Base-by-base conservation (phyloP, 768 basidiomycete genomes). In the Leccinum rimulosum region DNA sequence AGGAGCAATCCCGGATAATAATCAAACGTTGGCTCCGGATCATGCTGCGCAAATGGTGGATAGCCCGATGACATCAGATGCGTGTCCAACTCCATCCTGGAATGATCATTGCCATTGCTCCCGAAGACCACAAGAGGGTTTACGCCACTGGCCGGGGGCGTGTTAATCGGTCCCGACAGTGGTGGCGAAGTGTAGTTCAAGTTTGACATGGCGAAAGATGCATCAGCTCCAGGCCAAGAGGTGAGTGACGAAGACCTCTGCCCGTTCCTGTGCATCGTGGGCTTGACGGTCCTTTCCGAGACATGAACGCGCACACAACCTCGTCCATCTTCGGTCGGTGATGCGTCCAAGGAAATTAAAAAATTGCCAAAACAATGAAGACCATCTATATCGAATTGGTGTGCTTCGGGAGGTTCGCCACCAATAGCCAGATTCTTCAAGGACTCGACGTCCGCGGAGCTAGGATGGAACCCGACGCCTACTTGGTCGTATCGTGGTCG, bases 241-340 rank as follows among this genome's bases (percentile, higher is more conserved):
- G 59, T 62, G 17, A 74, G 56, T 10, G 68, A 62, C 8, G 67
- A 55, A 3, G 63, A 38, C 50, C 58, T 59, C 33, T 70, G 64
- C 58, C 51, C 66, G 54, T 43, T 56, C n/a, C 43, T 62, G 33
- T 63, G 54, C 27, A 65, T 38, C 30, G 61, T 22, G n/a, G 51
- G 14, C 28, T 59, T 60, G 28, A 50, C 0, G 22, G 72, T 78
- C 15, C 75, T 69, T 28, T 84, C 76, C 7, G 83, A 77, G 48
- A 85, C 82, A 65, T 89, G 86, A 63, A 90, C 88, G 63, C 85
- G 81, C 45, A 90, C 87, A 54, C 85, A 85, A 64, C 89, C 86
- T 74, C 84, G 87, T 58, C 88, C 86, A 67, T 87, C 82, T 62
- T 86, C 81, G 52, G 80, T 77, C 33, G 85, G 77, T 45, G 77